These are phyloP conservation scores for Arachis stenosperma DNA, from an alignment of 306 rosid species.

Conservation along the genomic window DNA sequence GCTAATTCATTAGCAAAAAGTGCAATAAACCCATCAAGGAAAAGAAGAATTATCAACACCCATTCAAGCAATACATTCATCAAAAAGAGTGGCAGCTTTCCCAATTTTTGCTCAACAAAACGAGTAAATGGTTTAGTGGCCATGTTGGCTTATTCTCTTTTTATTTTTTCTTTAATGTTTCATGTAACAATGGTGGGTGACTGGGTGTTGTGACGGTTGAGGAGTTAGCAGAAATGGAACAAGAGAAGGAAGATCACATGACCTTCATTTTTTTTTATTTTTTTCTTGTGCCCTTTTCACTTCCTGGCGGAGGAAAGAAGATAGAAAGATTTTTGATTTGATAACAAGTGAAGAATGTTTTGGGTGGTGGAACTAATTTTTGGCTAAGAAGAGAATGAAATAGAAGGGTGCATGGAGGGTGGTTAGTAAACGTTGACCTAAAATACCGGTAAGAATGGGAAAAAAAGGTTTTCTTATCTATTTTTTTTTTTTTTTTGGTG, in stretches of 20 bases:
- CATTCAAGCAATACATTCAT: conserved; percentile 80
- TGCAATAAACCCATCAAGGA: conserved; percentile 72
- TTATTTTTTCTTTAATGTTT: not conserved
- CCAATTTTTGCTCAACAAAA: conserved; percentile 63
- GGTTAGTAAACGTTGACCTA: conserved; percentile 42
- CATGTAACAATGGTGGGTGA: too few relatives aligned
- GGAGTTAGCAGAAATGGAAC: conserved; percentile 31
- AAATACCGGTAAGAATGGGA: conserved; percentile 46
- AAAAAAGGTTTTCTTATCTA: not conserved
- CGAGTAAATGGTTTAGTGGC: conserved; percentile 52
- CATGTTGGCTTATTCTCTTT: conserved; percentile 36
- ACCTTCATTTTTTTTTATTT: too few relatives aligned
- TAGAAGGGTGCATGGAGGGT: conserved; percentile 21
- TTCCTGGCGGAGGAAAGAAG: not conserved
- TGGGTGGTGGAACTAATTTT: conserved; percentile 48
- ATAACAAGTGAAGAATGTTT: conserved; percentile 31
- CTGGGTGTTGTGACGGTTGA: not conserved
- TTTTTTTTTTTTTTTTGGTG: not conserved
- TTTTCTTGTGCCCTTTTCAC: conserved; percentile 10
- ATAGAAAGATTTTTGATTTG: conserved; percentile 6
- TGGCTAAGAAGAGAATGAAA: conserved; percentile 46
- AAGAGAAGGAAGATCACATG: conserved; percentile 42
- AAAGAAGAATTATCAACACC: conserved; percentile 67
- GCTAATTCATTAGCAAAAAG: conserved; percentile 76
- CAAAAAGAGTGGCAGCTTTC: conserved; percentile 68